Evolutionary conservation across 1,284 basidiomycete genomes (phyloP), one percentile per base, ranked within the genome.

Genomic region (Cystobasidium pallidum): DNA sequence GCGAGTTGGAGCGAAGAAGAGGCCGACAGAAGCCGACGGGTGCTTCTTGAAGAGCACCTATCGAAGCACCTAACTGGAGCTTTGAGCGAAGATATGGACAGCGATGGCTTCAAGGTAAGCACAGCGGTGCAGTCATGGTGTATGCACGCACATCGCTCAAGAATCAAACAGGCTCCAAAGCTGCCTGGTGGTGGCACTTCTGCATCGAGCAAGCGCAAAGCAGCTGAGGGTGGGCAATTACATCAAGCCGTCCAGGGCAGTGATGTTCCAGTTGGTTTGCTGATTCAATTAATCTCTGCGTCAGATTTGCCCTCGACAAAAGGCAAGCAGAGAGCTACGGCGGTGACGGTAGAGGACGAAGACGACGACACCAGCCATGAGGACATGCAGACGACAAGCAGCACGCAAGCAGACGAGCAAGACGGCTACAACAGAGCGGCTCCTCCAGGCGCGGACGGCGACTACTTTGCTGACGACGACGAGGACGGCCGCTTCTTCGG

Each of bases 401-500:
- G 2, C 41, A 58, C n/a, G 80, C 49, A 80, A 19, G 83, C 83
- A 24, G 82, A 81, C 70, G 73, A 74, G 11, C 76, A 75, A 6
- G 70, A 32, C 2, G 59, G 41, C 1, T 41, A 54, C 17, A 72
- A 70, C 21, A 41, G 15, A 52, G 73, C 75, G n/a, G 78, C 78
- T 63, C 76, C 76, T 10, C 77, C 90, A 3, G 89, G 90, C 8
- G 89, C 88, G 32, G 91, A 93, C 76, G 90, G 91, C 0, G 92
- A 94, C 79, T 93, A 94, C 79, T 94, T 90, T 78, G 86, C 80
- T 0, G 93, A 94, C 77, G 92, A 94, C 80, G 93, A 95, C 78
- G 91, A 89, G 30, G 92, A 94, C 76, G 94, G 94, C 0, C 85
- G 94, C 15, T 95, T 96, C 83, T 96, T 90, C 79, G 94, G 94